Base-by-base conservation (phyloP, 768 basidiomycete genomes). In the Hygrophoropsis aurantiaca region DNA sequence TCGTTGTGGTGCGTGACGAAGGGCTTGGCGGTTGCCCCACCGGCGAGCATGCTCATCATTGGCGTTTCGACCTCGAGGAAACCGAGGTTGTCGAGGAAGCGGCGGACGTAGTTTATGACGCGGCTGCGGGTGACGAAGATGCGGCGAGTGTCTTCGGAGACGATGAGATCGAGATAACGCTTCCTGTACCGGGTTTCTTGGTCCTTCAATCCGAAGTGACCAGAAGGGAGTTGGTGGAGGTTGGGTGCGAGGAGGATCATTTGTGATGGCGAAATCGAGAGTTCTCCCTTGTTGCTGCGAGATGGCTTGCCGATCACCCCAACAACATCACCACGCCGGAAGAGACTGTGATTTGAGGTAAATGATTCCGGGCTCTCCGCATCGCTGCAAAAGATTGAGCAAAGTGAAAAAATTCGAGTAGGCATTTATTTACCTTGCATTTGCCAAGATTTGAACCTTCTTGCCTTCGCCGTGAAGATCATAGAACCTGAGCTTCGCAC, bases 1-100 rank as follows among this genome's bases (percentile, higher is more conserved):
- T 98, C 95, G 73, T 99, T 99, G 73, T 99, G 97, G 66, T 97
- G 97, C 0, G 95, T 99, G 65, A 99, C 64, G 74, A 99, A 99
- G 3, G 97, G 97, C 78, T 97, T 98, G 58, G 97, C 97, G 1
- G 94, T 97, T 11, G 97, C 97, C 46, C 97, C 97, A 21, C 97
- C 97, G 1, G 97, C 97, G 56, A 90, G 81, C 75, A 97, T 81
- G 60, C 87, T 94, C 71, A 90, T 99, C 78, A 99, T 97, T 5
- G 97, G 97, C 1, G 97, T 99, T 71, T 99, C 95, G 52, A 98
- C 94, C 70, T 99, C 97, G 69, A 98, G 83, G 78, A 99, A 99
- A 36, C 95, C 97, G 18, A 87, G 81, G 55, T 77, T 70, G 65
- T 97, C 94, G 46, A 99, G 70, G 80, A 82, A 99, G 54, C 85